These are phyloP conservation scores for Cucumis hystrix DNA, from an alignment of 306 rosid species.

Conservation along the genomic window DNA sequence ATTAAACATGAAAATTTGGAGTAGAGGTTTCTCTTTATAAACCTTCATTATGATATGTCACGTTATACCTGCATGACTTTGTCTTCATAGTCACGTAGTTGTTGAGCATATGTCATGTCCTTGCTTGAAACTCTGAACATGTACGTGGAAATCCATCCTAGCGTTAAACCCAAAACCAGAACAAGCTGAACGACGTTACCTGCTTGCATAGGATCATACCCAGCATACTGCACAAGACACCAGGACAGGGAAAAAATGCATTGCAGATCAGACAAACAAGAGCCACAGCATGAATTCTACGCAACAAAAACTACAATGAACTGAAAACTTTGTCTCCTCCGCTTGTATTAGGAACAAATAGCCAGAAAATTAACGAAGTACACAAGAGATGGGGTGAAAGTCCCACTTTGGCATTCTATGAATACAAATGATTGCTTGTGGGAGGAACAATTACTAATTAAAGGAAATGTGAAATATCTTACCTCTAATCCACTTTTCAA, in stretches of 20 bases:
- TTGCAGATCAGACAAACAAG: neutral
- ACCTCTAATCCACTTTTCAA: constrained; percentile 90
- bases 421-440: neutral
- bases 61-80: constrained; percentile 84
- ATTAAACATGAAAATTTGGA: neutral
- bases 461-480: neutral
- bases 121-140: constrained; percentile 91
- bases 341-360: neutral
- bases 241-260: neutral
- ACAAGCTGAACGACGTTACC: constrained; percentile 95
- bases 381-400: neutral
- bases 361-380: neutral
- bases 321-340: neutral
- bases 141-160: constrained; percentile 91
- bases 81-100: constrained; percentile 77
- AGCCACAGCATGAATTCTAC: neutral
- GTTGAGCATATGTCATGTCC: constrained; percentile 97
- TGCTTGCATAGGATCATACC: constrained; percentile 83
- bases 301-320: neutral
- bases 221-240: constrained; percentile 43
- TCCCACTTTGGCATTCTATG: neutral
- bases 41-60: too few species aligned
- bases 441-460: neutral
- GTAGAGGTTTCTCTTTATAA: neutral
- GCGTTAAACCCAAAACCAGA: constrained; percentile 77